Percentiles rank a stretch among this genome's conserved stretches.
Evolutionary conservation across 441 rosid species (phyloP).

Genomic region (Corymbia citriodora): DNA sequence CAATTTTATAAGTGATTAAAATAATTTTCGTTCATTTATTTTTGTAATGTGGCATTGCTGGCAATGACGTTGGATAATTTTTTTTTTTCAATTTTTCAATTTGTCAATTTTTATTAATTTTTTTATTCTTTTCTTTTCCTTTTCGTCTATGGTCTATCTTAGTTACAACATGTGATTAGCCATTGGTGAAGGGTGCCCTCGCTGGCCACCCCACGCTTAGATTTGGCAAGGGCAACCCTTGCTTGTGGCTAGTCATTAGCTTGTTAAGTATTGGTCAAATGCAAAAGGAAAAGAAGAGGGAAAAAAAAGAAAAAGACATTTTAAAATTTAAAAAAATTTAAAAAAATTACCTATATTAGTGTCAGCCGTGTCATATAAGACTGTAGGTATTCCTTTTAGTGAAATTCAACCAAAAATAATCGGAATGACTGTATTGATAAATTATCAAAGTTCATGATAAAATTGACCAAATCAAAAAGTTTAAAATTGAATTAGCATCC

Average conservation of each 20-base stretch:
- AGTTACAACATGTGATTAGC: neutral
- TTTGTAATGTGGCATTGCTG: accelerated
- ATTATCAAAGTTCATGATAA: too few relatives aligned
- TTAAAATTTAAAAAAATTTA: accelerated
- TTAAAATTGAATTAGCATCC: too few relatives aligned
- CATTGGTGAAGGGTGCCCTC: accelerated
- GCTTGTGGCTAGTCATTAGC: accelerated
- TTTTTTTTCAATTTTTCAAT: too few relatives aligned
- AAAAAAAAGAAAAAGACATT: neutral
- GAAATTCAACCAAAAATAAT: neutral
- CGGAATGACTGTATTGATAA: too few relatives aligned
- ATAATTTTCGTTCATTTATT: accelerated
- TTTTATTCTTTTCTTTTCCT: accelerated
- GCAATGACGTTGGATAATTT: neutral
- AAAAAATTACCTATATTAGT: neutral
- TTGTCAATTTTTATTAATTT: too few relatives aligned
- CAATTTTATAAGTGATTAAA: accelerated
- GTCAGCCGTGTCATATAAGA: accelerated
- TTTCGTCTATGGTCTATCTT: neutral
- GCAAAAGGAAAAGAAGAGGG: neutral
- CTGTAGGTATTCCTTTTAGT: accelerated
- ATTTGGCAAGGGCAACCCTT: accelerated
- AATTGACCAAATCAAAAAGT: too few relatives aligned
- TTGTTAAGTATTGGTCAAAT: accelerated
- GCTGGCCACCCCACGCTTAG: accelerated